Base-by-base conservation (phyloP, 495 filamentous ascomycete species). In the Podospora fimiseda region DNA sequence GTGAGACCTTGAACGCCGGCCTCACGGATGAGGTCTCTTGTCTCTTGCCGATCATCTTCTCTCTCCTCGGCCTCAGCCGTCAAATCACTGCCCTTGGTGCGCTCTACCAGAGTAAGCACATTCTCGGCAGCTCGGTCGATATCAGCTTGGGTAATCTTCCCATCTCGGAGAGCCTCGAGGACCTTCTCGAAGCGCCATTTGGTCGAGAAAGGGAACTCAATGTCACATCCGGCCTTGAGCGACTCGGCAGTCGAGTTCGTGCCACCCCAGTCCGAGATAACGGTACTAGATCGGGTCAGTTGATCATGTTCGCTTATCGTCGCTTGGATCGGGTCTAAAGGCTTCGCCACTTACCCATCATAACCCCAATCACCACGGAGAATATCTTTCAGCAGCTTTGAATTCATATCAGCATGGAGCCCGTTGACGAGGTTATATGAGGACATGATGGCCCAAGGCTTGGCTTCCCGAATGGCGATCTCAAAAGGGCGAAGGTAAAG, bases 391-490 rank as follows among this genome's bases (percentile, higher is more conserved):
- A 95, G 73, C 1, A 85, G 79, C 51, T 82, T 75, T 41, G 75
- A 70, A 48, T 87, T 86, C 80, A 88, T 86, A 62, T 87, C 87
- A 9, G 85, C 81, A 65, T 94, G 88, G 9, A 74, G 71, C 0
- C 89, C 88, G 63, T 92, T 91, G 53, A 92, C 71, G n/a, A 84
- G 72, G 59, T 92, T 92, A 55, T 94, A 94, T n/a, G 85, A 83
- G 1, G 81, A 84, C 88, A 94, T 94, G 44, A 92, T 65, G 30
- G 87, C 86, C 71, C 86, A 84, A 3, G 87, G 84, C 39, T 82
- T 81, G 38, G 86, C 82, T 51, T 92, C 88, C n/a, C 87, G 75
- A 55, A 89, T 74, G 2, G 87, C 88, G 62, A 89, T 82, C 67
- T 90, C 85, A 64, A 94, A 94, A 0, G 89, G 89, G 55, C 83